Base-by-base conservation (phyloP, 2,329 filamentous ascomycete species). In the Cladosporium sp. region DNA sequence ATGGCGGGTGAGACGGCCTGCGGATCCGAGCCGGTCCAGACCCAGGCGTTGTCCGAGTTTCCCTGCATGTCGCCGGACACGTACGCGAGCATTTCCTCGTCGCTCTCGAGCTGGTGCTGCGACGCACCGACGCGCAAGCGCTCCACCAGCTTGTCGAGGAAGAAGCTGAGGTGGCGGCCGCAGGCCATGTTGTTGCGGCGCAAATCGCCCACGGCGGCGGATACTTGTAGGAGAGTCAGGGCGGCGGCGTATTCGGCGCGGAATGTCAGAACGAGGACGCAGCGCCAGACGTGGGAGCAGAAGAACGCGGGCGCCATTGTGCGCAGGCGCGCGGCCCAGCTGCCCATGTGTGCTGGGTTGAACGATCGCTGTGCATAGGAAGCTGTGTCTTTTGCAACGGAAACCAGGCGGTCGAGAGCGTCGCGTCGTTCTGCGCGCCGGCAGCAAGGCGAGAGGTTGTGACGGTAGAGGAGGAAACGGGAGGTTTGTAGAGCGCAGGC, bases 31-130 rank as follows among this genome's bases (percentile, higher is more conserved):
- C 80, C 80, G 7, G 74, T 71, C 94, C 93, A 97, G 4, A 93
- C 86, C 94, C 94, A 98, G 14, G 89, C 89, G 41, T 87, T 87
- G 62, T 93, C 90, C 0, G 85, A 83, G n/a, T 86, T 88, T 1
- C 90, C 91, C 78, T 98, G 94, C 73, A 96, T 83, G 78, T 98
- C 95, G 0, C 90, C 91, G 34, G 91, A 94, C 0, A 91, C 88
- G 73, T 97, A 97, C 0, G 89, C 92, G 32, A 98, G 81, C 71
- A 98, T 85, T 76, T 97, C 94, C 75, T 98, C 93, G 73, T 99
- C 93, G 3, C 84, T 82, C 55, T 88, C 85, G 1, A 86, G 74
- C 54, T 78, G 75, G 38, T 78, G 74, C 34, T 77, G 77, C 2
- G 72, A 73, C 0, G 76, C 70, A 18, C 79, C 78, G 28, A 77